Evolutionary conservation across 495 filamentous ascomycete species (phyloP).

Genomic region (Amniculicola lignicola): DNA sequence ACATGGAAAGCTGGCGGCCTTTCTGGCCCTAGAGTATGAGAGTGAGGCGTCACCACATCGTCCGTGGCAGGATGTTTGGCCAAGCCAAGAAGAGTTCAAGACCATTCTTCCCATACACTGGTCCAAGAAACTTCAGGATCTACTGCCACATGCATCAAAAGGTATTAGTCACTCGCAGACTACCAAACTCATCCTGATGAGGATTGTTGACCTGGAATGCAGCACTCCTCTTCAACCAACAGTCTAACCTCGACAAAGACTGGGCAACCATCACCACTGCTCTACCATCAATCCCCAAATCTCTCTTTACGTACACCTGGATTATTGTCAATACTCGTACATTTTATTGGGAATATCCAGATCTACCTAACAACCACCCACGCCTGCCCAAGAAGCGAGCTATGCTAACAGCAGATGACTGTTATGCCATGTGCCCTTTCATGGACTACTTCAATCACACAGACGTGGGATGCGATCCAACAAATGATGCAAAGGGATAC

Average conservation of each 20-base stretch:
- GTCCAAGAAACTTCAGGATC: conserved; percentile 16
- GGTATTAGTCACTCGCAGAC: too few species aligned
- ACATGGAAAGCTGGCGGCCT: conserved; percentile 25
- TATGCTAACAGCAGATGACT: conserved; percentile 56
- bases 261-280: conserved; percentile 9
- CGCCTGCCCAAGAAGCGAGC: conserved; percentile 46
- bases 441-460: conserved; percentile 86
- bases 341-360: conserved; percentile 56
- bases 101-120: conserved; percentile 27
- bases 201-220: too few species aligned
- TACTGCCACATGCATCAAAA: conserved; percentile 24
- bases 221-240: conserved; percentile 58
- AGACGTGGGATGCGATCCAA: conserved; percentile 61
- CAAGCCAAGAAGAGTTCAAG: conserved; percentile 23
- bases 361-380: conserved; percentile 51
- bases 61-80: conserved; percentile 31
- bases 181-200: too few species aligned
- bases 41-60: conserved; percentile 1
- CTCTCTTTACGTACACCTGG: conserved; percentile 68
- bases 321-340: conserved; percentile 77
- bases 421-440: conserved; percentile 78
- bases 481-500: conserved; percentile 58
- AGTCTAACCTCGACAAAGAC: conserved; percentile 52
- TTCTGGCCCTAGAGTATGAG: conserved; percentile 10
- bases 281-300: conserved; percentile 12